Base-by-base conservation (phyloP, 768 basidiomycete species). In the Tylopilus rubrobrunneus region DNA sequence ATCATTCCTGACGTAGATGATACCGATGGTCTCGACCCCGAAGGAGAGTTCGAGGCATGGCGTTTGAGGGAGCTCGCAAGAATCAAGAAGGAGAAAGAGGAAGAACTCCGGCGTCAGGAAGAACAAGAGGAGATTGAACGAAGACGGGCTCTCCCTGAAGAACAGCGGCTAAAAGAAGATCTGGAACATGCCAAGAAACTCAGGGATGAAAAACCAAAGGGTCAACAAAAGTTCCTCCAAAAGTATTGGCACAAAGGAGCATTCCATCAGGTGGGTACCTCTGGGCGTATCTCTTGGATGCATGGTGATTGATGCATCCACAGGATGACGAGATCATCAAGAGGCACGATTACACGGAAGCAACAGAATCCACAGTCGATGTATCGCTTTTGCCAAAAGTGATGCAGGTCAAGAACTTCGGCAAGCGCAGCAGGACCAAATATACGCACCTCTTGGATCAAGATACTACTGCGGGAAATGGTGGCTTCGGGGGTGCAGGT, bases 241-340 rank as follows among this genome's bases (percentile, higher is more conserved):
- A 98, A 97, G 72, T 99, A 97, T 69, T 98, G 93, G 85, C 97
- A 99, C 76, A 98, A 96, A 72, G 97, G 97, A 62, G 97, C 96
- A 55, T 99, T 98, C 78, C 93, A 97, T 69, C 92, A 95, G 81
- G 94, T 90, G 55, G 31, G 78, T 66, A 11, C 40, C 42, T 56
- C 41, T 19, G 14, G 36, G 11, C 6, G 53, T 27, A 48, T 39
- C 23, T 31, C 9, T 12, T n/a, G 52, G 54, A 23, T 48, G 29
- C 49, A 34, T 37, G 51, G 21, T 70, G 46, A 68, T 48, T 28
- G 21, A 17, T 45, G 7, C 68, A 33, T 54, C 69, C 57, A 37
- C 66, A 89, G 93, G 96, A 98, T 69, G 83, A 85, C 52, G 93
- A 96, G 47, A 83, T 98, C 56, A 83, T 98, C 59, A 77, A 77